Base-by-base conservation (phyloP, 805 yeast genomes). In the Yamadazyma olivae region DNA sequence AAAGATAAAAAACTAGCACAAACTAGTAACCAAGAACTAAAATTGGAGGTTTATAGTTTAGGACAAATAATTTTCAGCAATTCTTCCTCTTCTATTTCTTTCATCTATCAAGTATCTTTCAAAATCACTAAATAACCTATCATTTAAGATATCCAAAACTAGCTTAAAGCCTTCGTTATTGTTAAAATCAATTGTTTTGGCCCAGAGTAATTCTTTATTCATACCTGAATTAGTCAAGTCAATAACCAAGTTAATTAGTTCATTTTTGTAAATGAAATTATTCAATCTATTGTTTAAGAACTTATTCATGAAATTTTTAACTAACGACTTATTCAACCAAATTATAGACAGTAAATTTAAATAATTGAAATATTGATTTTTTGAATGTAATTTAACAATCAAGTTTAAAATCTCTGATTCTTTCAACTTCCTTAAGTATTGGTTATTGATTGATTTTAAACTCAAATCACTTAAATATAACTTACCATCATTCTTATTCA, bases 221-320 rank as follows among this genome's bases (percentile, higher is more conserved):
- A 67, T 65, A 2, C 72, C 73, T 3, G 81, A 74, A 17, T 59
- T 53, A 4, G 67, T 51, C 13, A 79, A 65, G 31, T 65, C 70
- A 3, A 58, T 44, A 13, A 49, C 36, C 33, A 61, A 48, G 34
- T 59, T 53, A 21, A 34, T 44, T 13, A 30, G 27, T 8, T 32
- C 37, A 35, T 17, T 23, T 17, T n/a, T 17, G 5, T 22, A 15
- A 4, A 25, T 35, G 20, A 41, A 36, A 30, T 35, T 32, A 15
- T 19, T 34, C 5, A 35, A 27, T 6, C 30, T 36, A 12, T 40
- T 40, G 0, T 51, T 48, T 6, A 56, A 40, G 38, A 63, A 57
- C 19, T 55, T 52, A 8, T 55, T 41, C 48, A 77, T 56, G 32
- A 57, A 67, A 35, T 55, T 38, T 51, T 56, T 51, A 45, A 67